Conservation (phyloP, 2,329 filamentous ascomycete species). For the Hypoxylon sp. region DNA sequence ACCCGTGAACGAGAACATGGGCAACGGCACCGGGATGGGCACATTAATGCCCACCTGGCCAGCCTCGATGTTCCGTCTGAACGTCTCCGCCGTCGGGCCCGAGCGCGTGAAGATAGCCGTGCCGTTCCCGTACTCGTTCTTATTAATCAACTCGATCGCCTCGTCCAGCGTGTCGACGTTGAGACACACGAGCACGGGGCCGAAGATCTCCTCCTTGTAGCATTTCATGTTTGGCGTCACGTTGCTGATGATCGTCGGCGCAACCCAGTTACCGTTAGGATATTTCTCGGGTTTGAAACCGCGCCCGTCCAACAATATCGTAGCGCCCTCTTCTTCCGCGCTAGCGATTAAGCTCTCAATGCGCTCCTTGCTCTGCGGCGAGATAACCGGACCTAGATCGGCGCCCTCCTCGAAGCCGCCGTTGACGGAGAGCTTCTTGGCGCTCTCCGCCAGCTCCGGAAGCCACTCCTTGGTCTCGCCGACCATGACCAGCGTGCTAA, state of each 20-base stretch:
- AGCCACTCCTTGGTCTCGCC: constrained; percentile 90
- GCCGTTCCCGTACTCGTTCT: constrained; percentile 89
- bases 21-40: constrained; percentile 79
- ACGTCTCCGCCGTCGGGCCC: constrained; percentile 81
- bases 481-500: constrained; percentile 86
- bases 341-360: constrained; percentile 83
- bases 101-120: constrained; percentile 87
- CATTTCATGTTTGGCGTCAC: constrained; percentile 86
- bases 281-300: constrained; percentile 83
- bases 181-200: constrained; percentile 85
- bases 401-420: constrained; percentile 86
- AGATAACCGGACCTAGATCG: constrained; percentile 87
- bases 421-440: constrained; percentile 80
- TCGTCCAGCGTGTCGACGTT: constrained; percentile 84
- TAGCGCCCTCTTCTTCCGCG: constrained; percentile 85
- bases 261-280: constrained; percentile 88
- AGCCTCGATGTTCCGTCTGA: constrained; percentile 85
- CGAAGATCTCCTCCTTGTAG: constrained; percentile 89
- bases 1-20: constrained; percentile 80
- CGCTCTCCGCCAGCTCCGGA: constrained; percentile 81
- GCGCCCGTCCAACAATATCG: constrained; percentile 84
- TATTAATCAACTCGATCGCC: constrained; percentile 85
- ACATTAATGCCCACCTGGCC: constrained; percentile 91
- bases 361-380: constrained; percentile 81
- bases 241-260: constrained; percentile 85